phyloP scores from a whole-genome alignment of 805 yeast species.

The Myxozyma vanderwaltii region DNA sequence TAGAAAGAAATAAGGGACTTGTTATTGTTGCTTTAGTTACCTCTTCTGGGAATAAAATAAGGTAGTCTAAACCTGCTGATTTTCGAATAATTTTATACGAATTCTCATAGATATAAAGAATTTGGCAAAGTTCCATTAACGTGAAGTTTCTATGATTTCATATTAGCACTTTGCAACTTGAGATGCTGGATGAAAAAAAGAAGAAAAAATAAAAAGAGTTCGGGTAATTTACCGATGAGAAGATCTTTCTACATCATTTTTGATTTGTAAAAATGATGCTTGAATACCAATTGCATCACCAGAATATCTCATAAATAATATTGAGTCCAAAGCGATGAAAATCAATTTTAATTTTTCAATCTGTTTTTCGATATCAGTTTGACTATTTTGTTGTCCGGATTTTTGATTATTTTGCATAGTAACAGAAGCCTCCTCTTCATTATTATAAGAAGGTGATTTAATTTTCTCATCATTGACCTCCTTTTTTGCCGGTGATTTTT shows the following conservation, averaged over 20 bases:
- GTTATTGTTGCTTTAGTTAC: neutral
- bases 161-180: too few species aligned
- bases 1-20: neutral
- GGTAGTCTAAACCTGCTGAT: neutral
- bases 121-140: neutral
- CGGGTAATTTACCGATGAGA: slow-evolving; percentile 2
- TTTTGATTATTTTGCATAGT: too few species aligned
- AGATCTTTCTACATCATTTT: slow-evolving; percentile 2
- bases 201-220: too few species aligned
- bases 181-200: too few species aligned
- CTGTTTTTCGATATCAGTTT: neutral
- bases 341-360: neutral
- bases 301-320: slow-evolving; percentile 5
- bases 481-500: neutral
- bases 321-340: neutral
- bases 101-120: neutral
- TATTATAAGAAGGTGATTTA: neutral
- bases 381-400: too few species aligned
- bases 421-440: too few species aligned
- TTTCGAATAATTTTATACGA: neutral
- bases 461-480: neutral
- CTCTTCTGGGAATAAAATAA: neutral
- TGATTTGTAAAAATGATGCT: slow-evolving; percentile 1
- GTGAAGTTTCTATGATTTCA: neutral
- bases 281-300: slow-evolving; percentile 2